Evolutionary conservation across 441 rosid genomes (phyloP).

Genomic region (Syzygium malaccense): DNA sequence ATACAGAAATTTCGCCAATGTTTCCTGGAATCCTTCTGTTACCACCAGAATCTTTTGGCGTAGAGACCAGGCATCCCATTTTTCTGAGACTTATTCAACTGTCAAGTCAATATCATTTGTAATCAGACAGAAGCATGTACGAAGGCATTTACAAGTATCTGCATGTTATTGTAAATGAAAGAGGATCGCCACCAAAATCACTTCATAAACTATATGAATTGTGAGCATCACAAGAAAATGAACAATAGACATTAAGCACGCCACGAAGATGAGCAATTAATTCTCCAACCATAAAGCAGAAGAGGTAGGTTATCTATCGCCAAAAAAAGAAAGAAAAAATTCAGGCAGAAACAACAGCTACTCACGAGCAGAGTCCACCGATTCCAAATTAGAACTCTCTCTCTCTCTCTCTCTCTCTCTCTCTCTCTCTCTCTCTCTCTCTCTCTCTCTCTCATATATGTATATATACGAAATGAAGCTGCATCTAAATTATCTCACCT

Average conservation of each 20-base stretch:
- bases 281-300: slow-evolving; percentile 46
- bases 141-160: neutral
- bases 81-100: slow-evolving; percentile 24
- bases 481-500: slow-evolving; percentile 29
- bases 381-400: slow-evolving; percentile 1
- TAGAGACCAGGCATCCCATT: slow-evolving; percentile 94
- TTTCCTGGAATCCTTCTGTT: slow-evolving; percentile 76
- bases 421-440: neutral
- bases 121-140: neutral
- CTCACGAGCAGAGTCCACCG: slow-evolving; percentile 3
- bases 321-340: neutral
- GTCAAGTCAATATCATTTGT: slow-evolving; percentile 16
- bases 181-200: neutral
- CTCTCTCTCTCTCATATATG: neutral
- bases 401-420: neutral
- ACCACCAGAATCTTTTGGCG: slow-evolving; percentile 63
- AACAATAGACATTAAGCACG: slow-evolving; percentile 11
- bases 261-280: slow-evolving; percentile 25
- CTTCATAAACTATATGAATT: neutral
- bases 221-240: slow-evolving; percentile 6
- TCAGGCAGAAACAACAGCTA: neutral
- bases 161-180: neutral
- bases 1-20: slow-evolving; percentile 81
- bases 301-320: slow-evolving; percentile 57
- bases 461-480: neutral